Conservation (phyloP, 1,139 yeast genomes). For the Scheffersomyces illinoinensis region DNA sequence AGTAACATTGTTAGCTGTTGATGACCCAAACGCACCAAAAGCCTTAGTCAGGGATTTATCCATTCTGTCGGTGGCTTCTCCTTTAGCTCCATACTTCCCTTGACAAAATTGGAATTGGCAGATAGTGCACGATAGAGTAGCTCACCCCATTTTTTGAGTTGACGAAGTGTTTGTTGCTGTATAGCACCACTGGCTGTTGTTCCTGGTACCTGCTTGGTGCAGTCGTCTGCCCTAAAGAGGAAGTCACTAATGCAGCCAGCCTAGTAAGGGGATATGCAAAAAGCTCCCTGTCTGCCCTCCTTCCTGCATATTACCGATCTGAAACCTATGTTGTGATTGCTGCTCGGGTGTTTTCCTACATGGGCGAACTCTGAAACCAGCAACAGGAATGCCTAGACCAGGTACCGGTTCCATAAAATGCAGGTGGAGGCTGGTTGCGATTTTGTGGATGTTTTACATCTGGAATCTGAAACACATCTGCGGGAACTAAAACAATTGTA, state of each 20-base stretch:
- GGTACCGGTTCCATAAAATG: not conserved
- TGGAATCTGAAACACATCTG: slow-evolving; percentile 16
- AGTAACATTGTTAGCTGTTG: not conserved
- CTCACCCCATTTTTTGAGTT: not conserved
- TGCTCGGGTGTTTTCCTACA: not conserved
- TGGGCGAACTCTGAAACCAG: not conserved
- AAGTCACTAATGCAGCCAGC: not conserved
- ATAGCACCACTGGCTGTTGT: not conserved
- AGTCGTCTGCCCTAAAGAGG: not conserved
- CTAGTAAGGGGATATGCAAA: not conserved
- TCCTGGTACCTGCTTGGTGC: not conserved
- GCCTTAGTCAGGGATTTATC: not conserved
- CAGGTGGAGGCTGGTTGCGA: not conserved
- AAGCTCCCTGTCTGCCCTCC: not conserved
- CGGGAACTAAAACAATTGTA: not conserved
- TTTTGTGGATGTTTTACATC: slow-evolving; percentile 18
- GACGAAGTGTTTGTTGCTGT: not conserved
- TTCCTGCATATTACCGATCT: not conserved
- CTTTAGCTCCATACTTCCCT: not conserved
- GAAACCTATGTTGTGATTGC: not conserved
- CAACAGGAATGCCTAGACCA: not conserved
- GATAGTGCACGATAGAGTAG: not conserved
- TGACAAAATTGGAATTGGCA: not conserved
- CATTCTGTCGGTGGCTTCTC: not conserved
- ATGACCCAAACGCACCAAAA: not conserved